Percentiles rank a stretch among this genome's conserved stretches.
These are phyloP conservation scores for Paxillus ammoniavirescens DNA, from an alignment of 768 basidiomycete genomes.

Conservation along the genomic window DNA sequence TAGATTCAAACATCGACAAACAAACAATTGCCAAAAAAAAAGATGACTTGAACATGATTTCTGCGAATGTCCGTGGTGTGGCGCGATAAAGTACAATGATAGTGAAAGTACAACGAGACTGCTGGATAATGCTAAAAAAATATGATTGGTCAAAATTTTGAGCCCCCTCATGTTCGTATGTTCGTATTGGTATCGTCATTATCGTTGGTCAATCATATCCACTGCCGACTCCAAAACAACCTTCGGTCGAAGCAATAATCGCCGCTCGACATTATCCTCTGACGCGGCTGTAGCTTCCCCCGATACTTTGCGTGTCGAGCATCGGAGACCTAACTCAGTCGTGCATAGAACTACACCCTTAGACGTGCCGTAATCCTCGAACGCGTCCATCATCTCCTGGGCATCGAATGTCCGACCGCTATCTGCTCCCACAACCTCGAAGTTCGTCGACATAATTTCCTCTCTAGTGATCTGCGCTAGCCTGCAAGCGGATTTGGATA, in stretches of 20 bases:
- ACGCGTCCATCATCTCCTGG: slow-evolving; percentile 57
- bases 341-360: slow-evolving; percentile 59
- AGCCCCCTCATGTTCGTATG: background rate
- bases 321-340: slow-evolving; percentile 69
- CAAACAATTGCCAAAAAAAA: slow-evolving; percentile 1
- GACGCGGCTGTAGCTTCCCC: slow-evolving; percentile 26
- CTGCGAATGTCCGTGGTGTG: slow-evolving; percentile 13
- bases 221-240: slow-evolving; percentile 74
- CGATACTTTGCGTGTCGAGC: slow-evolving; percentile 48
- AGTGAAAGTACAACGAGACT: background rate
- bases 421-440: slow-evolving; percentile 66
- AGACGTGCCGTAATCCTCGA: slow-evolving; percentile 55
- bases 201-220: slow-evolving; percentile 43
- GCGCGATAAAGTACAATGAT: slow-evolving; percentile 1
- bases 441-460: slow-evolving; percentile 76
- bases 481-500: slow-evolving; percentile 61
- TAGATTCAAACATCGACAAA: slow-evolving; percentile 5
- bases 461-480: slow-evolving; percentile 66
- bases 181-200: background rate
- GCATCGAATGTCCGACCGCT: slow-evolving; percentile 49
- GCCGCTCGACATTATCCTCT: slow-evolving; percentile 51
- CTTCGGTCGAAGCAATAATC: slow-evolving; percentile 67
- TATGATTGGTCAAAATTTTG: background rate
- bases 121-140: background rate
- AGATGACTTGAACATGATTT: too few species aligned